Base-by-base conservation (phyloP, 2,329 filamentous ascomycete species). In the Cercospora nicotianae region DNA sequence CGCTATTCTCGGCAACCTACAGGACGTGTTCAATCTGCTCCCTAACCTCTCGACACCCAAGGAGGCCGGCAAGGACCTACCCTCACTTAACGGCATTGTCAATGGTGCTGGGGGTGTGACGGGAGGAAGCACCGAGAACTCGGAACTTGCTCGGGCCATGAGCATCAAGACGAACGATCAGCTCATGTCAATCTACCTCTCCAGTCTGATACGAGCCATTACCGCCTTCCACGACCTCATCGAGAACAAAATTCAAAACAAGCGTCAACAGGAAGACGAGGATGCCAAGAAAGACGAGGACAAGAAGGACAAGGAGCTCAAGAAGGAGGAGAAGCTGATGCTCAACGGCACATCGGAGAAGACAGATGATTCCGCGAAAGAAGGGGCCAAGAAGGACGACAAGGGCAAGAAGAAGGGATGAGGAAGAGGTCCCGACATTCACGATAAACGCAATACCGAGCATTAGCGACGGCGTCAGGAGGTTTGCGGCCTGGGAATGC, bases 241-340 rank as follows among this genome's bases (percentile, higher is more conserved):
- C 73, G 95, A 99, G 85, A 99, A 99, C 85, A 99, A 99, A 87
- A 97, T 98, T 74, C 94, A 98, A 84, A 99, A 99, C 83, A 88
- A 94, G 80, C 94, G 98, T 82, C 92, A 96, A 80, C 91, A 96
- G 77, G 95, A 98, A 78, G 95, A 99, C 77, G 94, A 94, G 83
- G 94, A 98, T 75, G 87, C 85, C 57, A 88, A 90, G 76, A 92
- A 92, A 83, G 92, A 89, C 68, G 88, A 85, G 66, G 81, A 80
- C 71, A 85, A 85, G 72, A 84, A 86, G 39, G 85, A 85, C 71
- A 81, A 81, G 66, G 75, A 75, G 45, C 64, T 72, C 45, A 81
- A 83, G 75, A 88, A 93, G 77, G 89, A 90, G 55, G 91, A 91
- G 77, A 89, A 89, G 73, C 80, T 83, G 74, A 87, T 87, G 69